Evolutionary conservation across 1,284 basidiomycete species (phyloP).

Genomic region (Moesziomyces parantarcticus): DNA sequence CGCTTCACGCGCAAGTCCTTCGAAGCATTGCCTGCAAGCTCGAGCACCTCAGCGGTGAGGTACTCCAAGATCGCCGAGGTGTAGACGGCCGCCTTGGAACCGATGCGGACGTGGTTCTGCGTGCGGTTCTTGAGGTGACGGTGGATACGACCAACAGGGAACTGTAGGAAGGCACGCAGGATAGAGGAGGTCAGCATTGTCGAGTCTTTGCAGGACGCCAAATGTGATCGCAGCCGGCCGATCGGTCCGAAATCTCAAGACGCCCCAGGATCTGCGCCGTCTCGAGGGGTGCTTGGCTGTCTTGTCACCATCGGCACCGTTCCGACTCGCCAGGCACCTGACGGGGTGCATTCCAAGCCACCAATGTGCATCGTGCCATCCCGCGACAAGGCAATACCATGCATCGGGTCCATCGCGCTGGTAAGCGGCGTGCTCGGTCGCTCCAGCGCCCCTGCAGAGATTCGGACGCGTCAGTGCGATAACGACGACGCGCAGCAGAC

Average conservation of each 20-base stretch:
- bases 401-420: too few relatives aligned
- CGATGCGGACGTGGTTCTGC: constrained; percentile 91
- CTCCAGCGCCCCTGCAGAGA: neutral
- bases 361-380: too few relatives aligned
- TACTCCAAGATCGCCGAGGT: constrained; percentile 91
- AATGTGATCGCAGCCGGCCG: too few relatives aligned
- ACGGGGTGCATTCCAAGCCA: too few relatives aligned
- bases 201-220: neutral
- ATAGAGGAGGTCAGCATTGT: neutral
- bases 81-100: constrained; percentile 91
- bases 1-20: constrained; percentile 96
- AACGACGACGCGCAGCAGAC: neutral
- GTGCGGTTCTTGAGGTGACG: constrained; percentile 93
- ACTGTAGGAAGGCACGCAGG: constrained; percentile 70
- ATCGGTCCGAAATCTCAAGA: neutral
- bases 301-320: too few relatives aligned
- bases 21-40: constrained; percentile 95
- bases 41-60: constrained; percentile 87
- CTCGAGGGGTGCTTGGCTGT: too few relatives aligned
- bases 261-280: neutral
- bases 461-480: constrained; percentile 8
- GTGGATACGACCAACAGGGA: constrained; percentile 92
- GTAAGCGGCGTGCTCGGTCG: too few relatives aligned
- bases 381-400: too few relatives aligned
- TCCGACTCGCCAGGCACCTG: too few relatives aligned